Evolutionary conservation across 805 yeast species (phyloP).

Genomic region (Metschnikowia cubensis): DNA sequence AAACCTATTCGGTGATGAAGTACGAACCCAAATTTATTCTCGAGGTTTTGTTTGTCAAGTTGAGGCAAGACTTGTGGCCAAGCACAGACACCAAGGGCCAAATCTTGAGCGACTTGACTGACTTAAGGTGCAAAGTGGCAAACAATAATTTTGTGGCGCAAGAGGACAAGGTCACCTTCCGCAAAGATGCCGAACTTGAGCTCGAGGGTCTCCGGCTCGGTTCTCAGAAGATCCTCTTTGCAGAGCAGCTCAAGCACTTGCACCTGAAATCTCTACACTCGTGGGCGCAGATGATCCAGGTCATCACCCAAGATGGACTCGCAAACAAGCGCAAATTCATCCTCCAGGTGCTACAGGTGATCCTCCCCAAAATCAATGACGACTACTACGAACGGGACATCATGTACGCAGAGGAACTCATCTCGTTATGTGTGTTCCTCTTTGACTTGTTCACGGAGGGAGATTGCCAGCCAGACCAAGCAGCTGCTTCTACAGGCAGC

Average conservation of each 20-base stretch:
- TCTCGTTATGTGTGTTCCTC: slow-evolving; percentile 68
- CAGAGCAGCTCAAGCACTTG: slow-evolving; percentile 43
- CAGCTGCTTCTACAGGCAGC: slow-evolving; percentile 15
- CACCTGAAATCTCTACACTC: slow-evolving; percentile 68
- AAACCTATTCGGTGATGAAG: slow-evolving; percentile 33
- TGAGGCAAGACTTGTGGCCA: slow-evolving; percentile 7
- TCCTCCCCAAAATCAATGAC: slow-evolving; percentile 66
- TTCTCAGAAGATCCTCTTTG: slow-evolving; percentile 44
- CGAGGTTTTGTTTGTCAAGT: slow-evolving; percentile 22
- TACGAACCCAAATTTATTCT: slow-evolving; percentile 28
- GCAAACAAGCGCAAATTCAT: slow-evolving; percentile 49
- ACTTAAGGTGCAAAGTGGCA: slow-evolving; percentile 21
- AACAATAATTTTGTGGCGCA: slow-evolving; percentile 11
- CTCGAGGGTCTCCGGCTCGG: slow-evolving; percentile 30
- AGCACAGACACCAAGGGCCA: slow-evolving; percentile 4
- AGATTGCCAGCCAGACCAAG: slow-evolving; percentile 10
- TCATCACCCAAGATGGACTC: slow-evolving; percentile 58
- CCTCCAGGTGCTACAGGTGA: slow-evolving; percentile 68
- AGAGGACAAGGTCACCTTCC: slow-evolving; percentile 22
- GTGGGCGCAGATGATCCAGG: slow-evolving; percentile 79
- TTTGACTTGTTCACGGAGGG: slow-evolving; percentile 56
- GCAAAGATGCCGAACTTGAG: slow-evolving; percentile 26
- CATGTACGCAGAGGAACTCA: slow-evolving; percentile 67
- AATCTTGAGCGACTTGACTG: slow-evolving; percentile 24
- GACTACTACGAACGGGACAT: slow-evolving; percentile 68